Evolutionary conservation across 2,329 filamentous ascomycete genomes (phyloP), one percentile per base, ranked within the genome.

Genomic region (Aspergillus versicolor): DNA sequence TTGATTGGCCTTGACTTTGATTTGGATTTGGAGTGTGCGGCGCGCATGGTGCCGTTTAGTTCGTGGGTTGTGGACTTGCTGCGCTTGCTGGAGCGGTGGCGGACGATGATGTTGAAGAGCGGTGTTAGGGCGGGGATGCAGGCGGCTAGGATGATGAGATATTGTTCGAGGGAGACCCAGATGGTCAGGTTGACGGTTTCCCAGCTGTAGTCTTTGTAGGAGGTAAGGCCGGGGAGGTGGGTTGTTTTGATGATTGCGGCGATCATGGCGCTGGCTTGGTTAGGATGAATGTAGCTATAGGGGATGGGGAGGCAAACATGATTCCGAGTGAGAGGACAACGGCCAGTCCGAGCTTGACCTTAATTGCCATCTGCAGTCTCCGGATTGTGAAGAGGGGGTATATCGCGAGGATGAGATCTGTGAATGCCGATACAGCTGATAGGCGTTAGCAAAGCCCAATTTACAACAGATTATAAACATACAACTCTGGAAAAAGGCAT

Each of bases 251-350:
- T 24, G 21, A 61, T 61, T 1, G 59, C 59, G 21, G 59, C 59
- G 7, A 52, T 24, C 59, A 61, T 61, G n/a, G 59, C 59, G 12
- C 59, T 61, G 30, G 5, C n/a, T 8, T 21, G 6, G 5, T 30
- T 38, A 34, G 19, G 11, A 6, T 11, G 27, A 0, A 17, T 2
- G 1, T 43, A 19, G 8, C 1, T 15, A 32, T 9, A 2, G 8
- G 15, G 15, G 9, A 41, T 42, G 27, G 15, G 15, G 8, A 5
- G 17, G 56, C 57, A 24, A 34, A 61, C 59, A 59, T 22, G 21
- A 61, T 34, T 15, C 59, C 59, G n/a, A 61, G 44, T 12, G 59
- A 61, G n/a, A 61, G 59, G 22, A 61, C 59, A 9, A 43, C 52
- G 1, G 53, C 57, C 3, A 61, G 11, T 1, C 59, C 59, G 38